A percentile compares a stretch with the other conserved stretches of the same genome.
Evolutionary conservation across 331 rosid genomes (phyloP).

Genomic region (Saraca asoca): DNA sequence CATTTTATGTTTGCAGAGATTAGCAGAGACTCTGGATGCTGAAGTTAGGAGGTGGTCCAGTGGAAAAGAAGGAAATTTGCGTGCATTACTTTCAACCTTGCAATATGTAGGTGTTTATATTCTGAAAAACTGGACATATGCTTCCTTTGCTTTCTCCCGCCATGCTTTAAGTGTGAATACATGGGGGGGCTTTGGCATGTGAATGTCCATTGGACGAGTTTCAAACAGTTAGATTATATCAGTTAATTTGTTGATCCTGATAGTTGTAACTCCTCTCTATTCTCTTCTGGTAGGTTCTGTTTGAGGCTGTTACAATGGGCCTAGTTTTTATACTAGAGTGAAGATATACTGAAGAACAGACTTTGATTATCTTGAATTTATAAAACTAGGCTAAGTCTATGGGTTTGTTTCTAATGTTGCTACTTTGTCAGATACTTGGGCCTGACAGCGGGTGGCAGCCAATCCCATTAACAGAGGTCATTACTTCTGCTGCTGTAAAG

Average conservation of each 20-base stretch:
- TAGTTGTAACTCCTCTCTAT: conserved; percentile 5
- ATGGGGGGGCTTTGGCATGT: background rate
- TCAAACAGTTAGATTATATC: conserved; percentile 11
- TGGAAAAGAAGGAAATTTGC: conserved; percentile 95
- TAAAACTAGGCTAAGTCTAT: background rate
- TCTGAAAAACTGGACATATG: conserved; percentile 7
- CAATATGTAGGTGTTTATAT: conserved; percentile 74
- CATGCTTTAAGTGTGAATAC: background rate
- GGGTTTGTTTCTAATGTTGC: conserved; percentile 16
- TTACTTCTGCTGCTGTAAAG: conserved; percentile 80
- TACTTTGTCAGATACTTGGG: conserved; percentile 71
- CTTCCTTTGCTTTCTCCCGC: background rate
- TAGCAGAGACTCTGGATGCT: conserved; percentile 88
- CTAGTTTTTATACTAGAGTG: background rate
- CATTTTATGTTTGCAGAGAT: conserved; percentile 60
- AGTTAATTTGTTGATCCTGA: conserved; percentile 1
- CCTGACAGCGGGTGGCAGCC: conserved; percentile 85
- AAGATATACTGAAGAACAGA: conserved; percentile 9
- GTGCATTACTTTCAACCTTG: conserved; percentile 88
- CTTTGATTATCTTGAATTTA: conserved; percentile 12
- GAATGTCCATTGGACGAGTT: background rate
- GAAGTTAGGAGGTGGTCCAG: conserved; percentile 93
- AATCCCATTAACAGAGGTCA: conserved; percentile 76
- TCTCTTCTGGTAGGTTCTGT: conserved; percentile 1
- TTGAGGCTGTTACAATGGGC: conserved; percentile 11